Base-by-base conservation (phyloP, 768 basidiomycete species). In the Suillus sp. region DNA sequence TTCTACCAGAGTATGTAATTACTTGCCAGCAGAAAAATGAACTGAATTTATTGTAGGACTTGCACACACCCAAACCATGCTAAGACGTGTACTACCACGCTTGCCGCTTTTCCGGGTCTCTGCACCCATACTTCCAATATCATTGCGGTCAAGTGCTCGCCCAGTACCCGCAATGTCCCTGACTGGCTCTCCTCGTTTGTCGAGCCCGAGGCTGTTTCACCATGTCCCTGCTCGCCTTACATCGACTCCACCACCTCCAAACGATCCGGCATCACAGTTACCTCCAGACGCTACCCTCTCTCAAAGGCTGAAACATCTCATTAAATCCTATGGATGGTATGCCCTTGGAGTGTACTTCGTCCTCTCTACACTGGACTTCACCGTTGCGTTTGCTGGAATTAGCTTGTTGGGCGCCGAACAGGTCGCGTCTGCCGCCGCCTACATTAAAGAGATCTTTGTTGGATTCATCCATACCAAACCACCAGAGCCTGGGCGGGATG, bases 251-350 rank as follows among this genome's bases (percentile, higher is more conserved):
- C 68, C 65, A 25, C 56, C 56, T 34, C 42, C 30, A 42, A 62
- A 43, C 40, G 62, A 59, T 63, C 37, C 66, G 50, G 35, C 53
- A 43, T 60, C 70, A 35, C 54, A 66, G 42, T 74, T 82, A 1
- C 84, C 84, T 9, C 79, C 84, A 30, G 73, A 85, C 66, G 78
- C 83, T 3, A 77, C 87, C 1, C 79, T 93, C 62, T 86, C 90
- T 1, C 85, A 90, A 73, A 84, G 88, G 22, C 79, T 95, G 27
- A 93, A 89, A 71, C 83, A 86, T 68, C 89, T 98, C 63, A 89
- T 95, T 64, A 95, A 91, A 72, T 85, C 91, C 4, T 97, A 99
- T 73, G 96, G 96, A 35, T 95, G 93, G 92, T 96, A 96, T 72
- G 95, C 97, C 22, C 83, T 99, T 34, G 95, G 92, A 37, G 88